phyloP scores from a whole-genome alignment of 352 stramenopile genomes.

The Globisporangium nodosum region DNA sequence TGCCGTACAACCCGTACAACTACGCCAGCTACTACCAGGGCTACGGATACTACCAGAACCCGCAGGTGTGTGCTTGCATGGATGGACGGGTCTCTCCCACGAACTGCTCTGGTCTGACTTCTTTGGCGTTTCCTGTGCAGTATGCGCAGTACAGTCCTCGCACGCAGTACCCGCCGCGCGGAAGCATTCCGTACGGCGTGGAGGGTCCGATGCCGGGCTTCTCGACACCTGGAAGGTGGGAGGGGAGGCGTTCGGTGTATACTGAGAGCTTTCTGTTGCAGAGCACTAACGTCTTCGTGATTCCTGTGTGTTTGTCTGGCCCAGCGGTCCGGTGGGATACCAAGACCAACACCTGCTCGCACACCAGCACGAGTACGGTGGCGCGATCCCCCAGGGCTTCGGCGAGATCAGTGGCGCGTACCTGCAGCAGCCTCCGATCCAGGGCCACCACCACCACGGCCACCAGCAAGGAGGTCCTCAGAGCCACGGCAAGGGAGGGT shows the following conservation, averaged over 20 bases:
- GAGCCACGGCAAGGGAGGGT: slow-evolving; percentile 53
- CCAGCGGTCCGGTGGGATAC: slow-evolving; percentile 64
- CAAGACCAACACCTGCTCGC: slow-evolving; percentile 79
- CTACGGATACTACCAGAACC: slow-evolving; percentile 87
- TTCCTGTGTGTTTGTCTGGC: background rate
- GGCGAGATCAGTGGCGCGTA: slow-evolving; percentile 78
- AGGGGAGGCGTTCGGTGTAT: slow-evolving; percentile 4
- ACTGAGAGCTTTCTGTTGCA: too few relatives aligned
- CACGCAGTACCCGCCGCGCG: slow-evolving; percentile 78
- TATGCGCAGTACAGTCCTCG: slow-evolving; percentile 85
- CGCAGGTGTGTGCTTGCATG: slow-evolving; percentile 30
- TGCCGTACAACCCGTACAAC: slow-evolving; percentile 88
- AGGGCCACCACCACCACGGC: slow-evolving; percentile 45
- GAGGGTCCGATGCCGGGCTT: slow-evolving; percentile 77
- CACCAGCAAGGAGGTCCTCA: slow-evolving; percentile 54
- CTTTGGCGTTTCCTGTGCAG: slow-evolving; percentile 17
- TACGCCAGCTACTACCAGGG: slow-evolving; percentile 83
- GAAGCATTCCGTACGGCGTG: slow-evolving; percentile 79
- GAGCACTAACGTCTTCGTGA: background rate
- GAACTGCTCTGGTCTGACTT: slow-evolving; percentile 1
- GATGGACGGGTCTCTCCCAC: background rate
- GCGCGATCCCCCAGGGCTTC: slow-evolving; percentile 70
- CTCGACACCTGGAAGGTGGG: slow-evolving; percentile 62
- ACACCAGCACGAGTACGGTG: slow-evolving; percentile 79
- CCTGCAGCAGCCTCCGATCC: slow-evolving; percentile 56